Base-by-base conservation (phyloP, 306 rosid species). In the Ziziphus jujuba region DNA sequence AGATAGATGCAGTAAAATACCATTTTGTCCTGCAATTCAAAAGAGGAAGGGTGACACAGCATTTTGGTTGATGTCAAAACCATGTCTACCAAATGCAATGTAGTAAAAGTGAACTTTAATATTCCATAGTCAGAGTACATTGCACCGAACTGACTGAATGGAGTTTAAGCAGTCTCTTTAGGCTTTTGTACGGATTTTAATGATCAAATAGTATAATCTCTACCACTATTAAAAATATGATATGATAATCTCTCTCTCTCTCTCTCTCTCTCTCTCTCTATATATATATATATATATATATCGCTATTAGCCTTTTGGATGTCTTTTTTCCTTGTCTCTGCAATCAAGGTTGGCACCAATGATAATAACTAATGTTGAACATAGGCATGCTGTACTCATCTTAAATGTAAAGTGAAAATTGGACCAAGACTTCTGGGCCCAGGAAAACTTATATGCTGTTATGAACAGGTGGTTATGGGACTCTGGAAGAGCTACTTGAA, bases 401-500 rank as follows among this genome's bases (percentile, higher is more conserved):
- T 31, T 36, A 59, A 50, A 25, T 47, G 13, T 24, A 3, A 28
- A n/a, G 52, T 51, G 31, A 51, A 25, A 47, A 28, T 71, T 63
- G 49, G 56, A 35, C 51, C 33, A 28, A 21, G 31, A 7, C 25
- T 22, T 23, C 50, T 66, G 12, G 15, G 12, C 21, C 5, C 48
- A 13, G 47, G 64, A 59, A 69, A 45, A 72, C 78, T 74, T 22
- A 59, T 33, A 38, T 45, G 16, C 22, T 54, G 67, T 52, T 82
- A 73, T 21, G 47, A 73, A 65, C 83, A 93, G 99, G 99, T 43
- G 99, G 99, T 35, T 90, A 93, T 85, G 99, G 99, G 72, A 93
- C 99, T 40, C 78, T 93, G 65, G 99, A 93, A 80, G 97, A 93
- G 81, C 87, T 93, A 47, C 99, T 93, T 77, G 97, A 93, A 77